Percentiles rank a stretch among this genome's conserved stretches.
These are phyloP conservation scores for Aurantiochytrium sp. DNA, from an alignment of 108 stramenopile species.

Conservation along the genomic window DNA sequence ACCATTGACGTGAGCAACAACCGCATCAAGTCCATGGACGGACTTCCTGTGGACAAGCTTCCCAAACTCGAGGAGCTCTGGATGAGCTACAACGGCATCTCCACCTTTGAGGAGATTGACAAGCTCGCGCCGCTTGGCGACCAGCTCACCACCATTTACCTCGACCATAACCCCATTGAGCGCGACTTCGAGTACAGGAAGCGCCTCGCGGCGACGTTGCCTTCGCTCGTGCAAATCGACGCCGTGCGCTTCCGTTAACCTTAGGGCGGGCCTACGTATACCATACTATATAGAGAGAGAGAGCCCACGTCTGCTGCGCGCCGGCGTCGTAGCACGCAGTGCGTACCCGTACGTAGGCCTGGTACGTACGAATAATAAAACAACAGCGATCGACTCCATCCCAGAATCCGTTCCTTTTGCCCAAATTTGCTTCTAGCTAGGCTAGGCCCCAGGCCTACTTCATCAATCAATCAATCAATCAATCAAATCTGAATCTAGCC, in stretches of 20 bases:
- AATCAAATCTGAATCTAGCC: too few relatives aligned
- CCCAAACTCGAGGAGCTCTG: slow-evolving; percentile 82
- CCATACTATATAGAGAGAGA: too few relatives aligned
- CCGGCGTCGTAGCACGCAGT: too few relatives aligned
- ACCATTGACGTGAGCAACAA: slow-evolving; percentile 27
- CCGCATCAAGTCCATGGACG: slow-evolving; percentile 16
- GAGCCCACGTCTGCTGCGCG: too few relatives aligned
- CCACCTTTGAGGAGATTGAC: slow-evolving; percentile 29
- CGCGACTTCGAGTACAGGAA: slow-evolving; percentile 64
- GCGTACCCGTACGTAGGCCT: too few relatives aligned
- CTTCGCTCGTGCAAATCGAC: slow-evolving; percentile 51
- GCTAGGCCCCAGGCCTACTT: too few relatives aligned
- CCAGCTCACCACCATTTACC: slow-evolving; percentile 77
- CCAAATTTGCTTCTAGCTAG: too few relatives aligned
- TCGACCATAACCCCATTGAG: slow-evolving; percentile 90
- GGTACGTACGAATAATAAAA: too few relatives aligned
- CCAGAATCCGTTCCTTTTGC: too few relatives aligned
- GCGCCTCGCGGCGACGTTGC: slow-evolving; percentile 28
- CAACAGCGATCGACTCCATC: too few relatives aligned
- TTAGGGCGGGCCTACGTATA: too few relatives aligned
- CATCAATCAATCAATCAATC: too few relatives aligned
- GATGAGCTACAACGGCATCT: slow-evolving; percentile 87
- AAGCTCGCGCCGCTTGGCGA: background rate
- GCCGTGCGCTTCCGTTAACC: slow-evolving; percentile 2
- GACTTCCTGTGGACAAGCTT: slow-evolving; percentile 53